Conservation (phyloP, 352 stramenopile species). For the Blastocystis sp. region DNA sequence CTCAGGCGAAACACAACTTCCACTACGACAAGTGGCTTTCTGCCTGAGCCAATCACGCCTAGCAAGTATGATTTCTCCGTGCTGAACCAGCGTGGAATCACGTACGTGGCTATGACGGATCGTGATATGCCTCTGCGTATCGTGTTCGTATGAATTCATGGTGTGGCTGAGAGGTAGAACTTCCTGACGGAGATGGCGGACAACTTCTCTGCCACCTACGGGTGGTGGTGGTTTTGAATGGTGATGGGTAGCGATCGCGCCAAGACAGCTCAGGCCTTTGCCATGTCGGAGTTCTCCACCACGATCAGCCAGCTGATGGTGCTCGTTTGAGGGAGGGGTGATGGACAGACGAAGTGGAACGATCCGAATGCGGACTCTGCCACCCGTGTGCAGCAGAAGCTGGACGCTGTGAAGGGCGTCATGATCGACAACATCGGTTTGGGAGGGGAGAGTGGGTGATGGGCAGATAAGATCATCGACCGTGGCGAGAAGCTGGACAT, state of each 20-base stretch:
- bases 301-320: conserved; percentile 48
- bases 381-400: conserved; percentile 86
- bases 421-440: conserved; percentile 95
- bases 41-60: neutral
- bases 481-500: conserved; percentile 93
- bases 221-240: neutral
- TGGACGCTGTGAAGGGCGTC: conserved; percentile 93
- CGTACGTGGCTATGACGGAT: conserved; percentile 55
- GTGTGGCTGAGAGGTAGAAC: neutral
- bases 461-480: conserved; percentile 87
- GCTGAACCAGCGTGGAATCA: conserved; percentile 33
- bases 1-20: conserved; percentile 55
- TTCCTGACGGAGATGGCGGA: conserved; percentile 42
- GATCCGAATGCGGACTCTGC: conserved; percentile 87
- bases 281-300: conserved; percentile 57
- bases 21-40: conserved; percentile 36
- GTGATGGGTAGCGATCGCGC: conserved; percentile 28
- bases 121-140: conserved; percentile 44
- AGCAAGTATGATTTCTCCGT: conserved; percentile 61
- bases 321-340: neutral
- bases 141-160: conserved; percentile 33
- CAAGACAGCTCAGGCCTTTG: conserved; percentile 59
- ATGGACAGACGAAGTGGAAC: conserved; percentile 71
- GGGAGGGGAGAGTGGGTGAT: neutral
- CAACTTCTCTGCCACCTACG: conserved; percentile 54